Conservation (phyloP, 2,329 filamentous ascomycete genomes). For the Pseudocercospora pini-densiflorae region DNA sequence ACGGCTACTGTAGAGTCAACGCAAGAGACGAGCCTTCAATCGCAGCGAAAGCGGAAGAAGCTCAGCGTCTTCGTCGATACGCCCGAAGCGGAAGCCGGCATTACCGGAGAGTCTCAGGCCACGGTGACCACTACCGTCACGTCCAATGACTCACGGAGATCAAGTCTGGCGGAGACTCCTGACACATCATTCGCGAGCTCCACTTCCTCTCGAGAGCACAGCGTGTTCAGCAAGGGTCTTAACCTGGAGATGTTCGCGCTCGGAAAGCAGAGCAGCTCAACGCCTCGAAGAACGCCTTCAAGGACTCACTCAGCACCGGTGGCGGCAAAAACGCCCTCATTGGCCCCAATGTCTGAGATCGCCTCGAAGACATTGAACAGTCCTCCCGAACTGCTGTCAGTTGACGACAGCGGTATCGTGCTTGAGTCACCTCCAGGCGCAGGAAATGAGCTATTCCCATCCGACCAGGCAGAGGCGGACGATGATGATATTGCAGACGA, state of each 20-base stretch:
- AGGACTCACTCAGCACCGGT: slow-evolving; percentile 23
- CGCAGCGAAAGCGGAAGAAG: slow-evolving; percentile 37
- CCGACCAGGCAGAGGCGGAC: slow-evolving; percentile 27
- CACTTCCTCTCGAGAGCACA: slow-evolving; percentile 16
- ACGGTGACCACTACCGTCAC: slow-evolving; percentile 15
- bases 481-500: slow-evolving; percentile 29
- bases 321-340: slow-evolving; percentile 6
- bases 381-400: not conserved
- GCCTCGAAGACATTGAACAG: not conserved
- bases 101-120: slow-evolving; percentile 4
- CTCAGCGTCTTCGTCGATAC: slow-evolving; percentile 34
- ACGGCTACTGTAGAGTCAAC: slow-evolving; percentile 28
- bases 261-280: slow-evolving; percentile 20
- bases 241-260: slow-evolving; percentile 30
- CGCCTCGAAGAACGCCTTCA: slow-evolving; percentile 13
- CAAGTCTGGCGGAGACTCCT: slow-evolving; percentile 26
- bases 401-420: slow-evolving; percentile 23
- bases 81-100: not conserved
- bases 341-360: slow-evolving; percentile 5
- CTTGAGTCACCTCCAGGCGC: slow-evolving; percentile 16
- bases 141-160: slow-evolving; percentile 17
- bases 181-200: slow-evolving; percentile 33
- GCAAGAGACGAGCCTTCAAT: slow-evolving; percentile 21
- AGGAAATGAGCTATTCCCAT: slow-evolving; percentile 14
- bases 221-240: slow-evolving; percentile 33